phyloP scores from a whole-genome alignment of 768 basidiomycete genomes.

The Rhodotorula babjevae region DNA sequence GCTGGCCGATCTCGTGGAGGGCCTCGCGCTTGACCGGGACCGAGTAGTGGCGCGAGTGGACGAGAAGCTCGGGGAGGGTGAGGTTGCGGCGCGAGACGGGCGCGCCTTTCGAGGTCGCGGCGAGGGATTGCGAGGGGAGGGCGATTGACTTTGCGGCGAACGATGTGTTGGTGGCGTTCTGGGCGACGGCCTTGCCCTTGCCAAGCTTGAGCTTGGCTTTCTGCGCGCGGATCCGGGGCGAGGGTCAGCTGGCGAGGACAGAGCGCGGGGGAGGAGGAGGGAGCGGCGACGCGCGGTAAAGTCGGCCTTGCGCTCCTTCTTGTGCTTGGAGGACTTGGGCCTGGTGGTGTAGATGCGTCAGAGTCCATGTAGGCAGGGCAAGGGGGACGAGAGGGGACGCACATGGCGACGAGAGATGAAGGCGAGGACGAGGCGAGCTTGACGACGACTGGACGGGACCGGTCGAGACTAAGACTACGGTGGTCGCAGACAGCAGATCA shows the following conservation, averaged over 20 bases:
- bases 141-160: constrained; percentile 87
- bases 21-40: constrained; percentile 67
- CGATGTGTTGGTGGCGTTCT: constrained; percentile 88
- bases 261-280: too few relatives aligned
- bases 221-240: constrained; percentile 50
- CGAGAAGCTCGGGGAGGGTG: constrained; percentile 68
- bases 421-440: background rate
- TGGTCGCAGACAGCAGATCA: too few relatives aligned
- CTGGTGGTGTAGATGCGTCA: background rate
- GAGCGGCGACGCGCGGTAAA: constrained; percentile 59
- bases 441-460: background rate
- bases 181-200: constrained; percentile 76
- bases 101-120: constrained; percentile 53
- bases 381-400: background rate
- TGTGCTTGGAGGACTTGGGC: constrained; percentile 73
- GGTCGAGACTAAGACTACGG: background rate
- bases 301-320: constrained; percentile 80
- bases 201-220: constrained; percentile 96
- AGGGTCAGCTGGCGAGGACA: background rate
- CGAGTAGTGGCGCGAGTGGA: constrained; percentile 79
- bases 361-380: too few relatives aligned
- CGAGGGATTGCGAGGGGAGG: constrained; percentile 77
- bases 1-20: constrained; percentile 49
- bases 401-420: background rate
- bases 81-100: constrained; percentile 74